A percentile compares a stretch with the other conserved stretches of the same genome.
Evolutionary conservation across 495 filamentous ascomycete species (phyloP).

Genomic region (Rusavskia elegans): DNA sequence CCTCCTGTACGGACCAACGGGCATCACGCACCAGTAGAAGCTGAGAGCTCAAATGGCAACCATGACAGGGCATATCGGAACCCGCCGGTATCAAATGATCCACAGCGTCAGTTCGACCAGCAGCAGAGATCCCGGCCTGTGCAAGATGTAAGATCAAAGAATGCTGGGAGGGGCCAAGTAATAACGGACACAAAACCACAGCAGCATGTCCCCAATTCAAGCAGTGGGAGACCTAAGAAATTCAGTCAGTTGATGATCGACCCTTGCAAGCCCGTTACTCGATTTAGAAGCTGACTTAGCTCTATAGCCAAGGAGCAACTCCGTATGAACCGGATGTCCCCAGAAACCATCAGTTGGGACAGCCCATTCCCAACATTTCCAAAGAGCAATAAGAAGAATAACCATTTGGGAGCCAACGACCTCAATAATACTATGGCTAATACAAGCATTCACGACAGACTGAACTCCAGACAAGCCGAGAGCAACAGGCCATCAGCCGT

Average conservation of each 20-base stretch:
- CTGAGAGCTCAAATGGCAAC: too few relatives aligned
- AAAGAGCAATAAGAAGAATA: conserved; percentile 26
- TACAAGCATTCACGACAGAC: conserved; percentile 32
- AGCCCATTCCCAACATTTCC: conserved; percentile 56
- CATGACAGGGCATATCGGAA: too few relatives aligned
- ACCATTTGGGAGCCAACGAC: background rate
- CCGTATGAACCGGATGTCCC: conserved; percentile 22
- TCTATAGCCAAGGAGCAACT: conserved; percentile 13
- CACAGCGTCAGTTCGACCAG: too few relatives aligned
- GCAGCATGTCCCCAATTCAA: too few relatives aligned
- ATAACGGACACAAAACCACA: too few relatives aligned
- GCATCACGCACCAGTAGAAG: too few relatives aligned
- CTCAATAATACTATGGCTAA: conserved; percentile 10
- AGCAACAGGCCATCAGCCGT: conserved; percentile 21
- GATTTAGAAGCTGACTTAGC: background rate
- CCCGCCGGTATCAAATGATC: too few relatives aligned
- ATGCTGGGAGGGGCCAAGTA: too few relatives aligned
- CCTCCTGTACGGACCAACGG: too few relatives aligned
- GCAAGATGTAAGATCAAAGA: too few relatives aligned
- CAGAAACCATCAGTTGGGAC: conserved; percentile 39
- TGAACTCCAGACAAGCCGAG: conserved; percentile 32
- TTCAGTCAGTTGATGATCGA: background rate
- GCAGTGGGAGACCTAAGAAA: background rate
- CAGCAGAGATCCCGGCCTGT: too few relatives aligned
- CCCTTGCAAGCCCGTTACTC: background rate